Evolutionary conservation across 441 rosid genomes (phyloP).

Genomic region (Populus tomentosa): DNA sequence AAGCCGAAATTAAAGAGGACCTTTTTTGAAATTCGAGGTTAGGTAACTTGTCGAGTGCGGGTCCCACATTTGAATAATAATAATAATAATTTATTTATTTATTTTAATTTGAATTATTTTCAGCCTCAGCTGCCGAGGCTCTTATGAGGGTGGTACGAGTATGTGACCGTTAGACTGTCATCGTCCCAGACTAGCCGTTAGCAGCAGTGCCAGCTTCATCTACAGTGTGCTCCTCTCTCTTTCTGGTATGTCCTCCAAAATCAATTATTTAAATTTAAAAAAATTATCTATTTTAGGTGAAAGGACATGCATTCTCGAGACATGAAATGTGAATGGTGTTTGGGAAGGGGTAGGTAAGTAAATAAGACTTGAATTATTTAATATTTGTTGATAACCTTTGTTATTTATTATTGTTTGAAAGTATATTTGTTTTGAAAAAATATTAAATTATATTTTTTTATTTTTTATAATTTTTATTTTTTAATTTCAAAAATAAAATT

Average conservation of each 20-base stretch:
- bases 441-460: too few relatives aligned
- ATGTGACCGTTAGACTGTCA: background rate
- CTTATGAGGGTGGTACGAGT: background rate
- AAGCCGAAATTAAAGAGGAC: too few relatives aligned
- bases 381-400: too few relatives aligned
- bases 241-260: background rate
- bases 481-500: too few relatives aligned
- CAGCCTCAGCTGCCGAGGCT: background rate
- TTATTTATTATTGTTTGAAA: too few relatives aligned
- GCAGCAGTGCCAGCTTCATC: background rate
- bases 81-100: too few relatives aligned
- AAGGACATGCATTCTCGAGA: background rate
- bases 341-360: background rate
- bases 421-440: too few relatives aligned
- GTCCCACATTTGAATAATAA: background rate
- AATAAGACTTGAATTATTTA: background rate
- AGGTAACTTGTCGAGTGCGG: background rate
- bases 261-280: background rate
- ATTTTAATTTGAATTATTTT: too few relatives aligned
- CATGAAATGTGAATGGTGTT: background rate
- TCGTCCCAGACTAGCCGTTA: background rate
- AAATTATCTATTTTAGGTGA: background rate
- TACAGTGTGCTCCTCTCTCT: background rate
- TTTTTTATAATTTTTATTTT: too few relatives aligned
- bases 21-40: too few relatives aligned